Evolutionary conservation across 2,329 filamentous ascomycete species (phyloP), one percentile per base, ranked within the genome.

Genomic region (Phyllosticta citribraziliensis): DNA sequence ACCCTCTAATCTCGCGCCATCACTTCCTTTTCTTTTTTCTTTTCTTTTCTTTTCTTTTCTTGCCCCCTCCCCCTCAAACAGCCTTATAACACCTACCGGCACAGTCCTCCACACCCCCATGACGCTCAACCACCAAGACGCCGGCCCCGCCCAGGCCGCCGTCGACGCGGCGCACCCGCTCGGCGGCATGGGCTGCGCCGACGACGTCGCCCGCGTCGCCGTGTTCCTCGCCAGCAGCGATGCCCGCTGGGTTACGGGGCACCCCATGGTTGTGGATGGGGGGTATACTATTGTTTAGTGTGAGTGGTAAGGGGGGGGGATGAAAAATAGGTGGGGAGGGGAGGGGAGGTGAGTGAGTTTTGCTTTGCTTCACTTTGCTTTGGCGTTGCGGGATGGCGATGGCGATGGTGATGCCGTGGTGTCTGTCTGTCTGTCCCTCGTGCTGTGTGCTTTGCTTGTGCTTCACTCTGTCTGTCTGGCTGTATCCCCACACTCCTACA

Each of bases 211-310:
- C 2, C 57, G 69, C 20, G 70, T 70, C 14, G 76, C 75, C 1
- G 73, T 79, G 3, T 74, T 75, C 63, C 64, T 79, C 22, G 75
- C 74, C 1, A 76, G 75, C 57, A 75, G 76, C 17, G 77, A 79
- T 66, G 76, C 74, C 0, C 66, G 66, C 14, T 79, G 72, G 71
- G 67, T 78, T 5, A 78, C 76, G 24, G 76, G 76, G 1, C 69
- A 73, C 10, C 66, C 67, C 11, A 60, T 78, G 51, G 67, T 73
- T 6, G 72, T 78, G 1, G 76, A 79, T 70, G 76, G 76, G 14
- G 76, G 76, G 5, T 78, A 72, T 67, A 63, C 57, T 11, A 57
- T 56, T 25, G 52, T 56, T 24, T 56, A 50, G 22, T 3, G 22
- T 22, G 22, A 22, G 52, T 19, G 22, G 51, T 58, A 3, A 33